Evolutionary conservation across 805 yeast genomes (phyloP).

Genomic region (Jamesozyma spencerorum): DNA sequence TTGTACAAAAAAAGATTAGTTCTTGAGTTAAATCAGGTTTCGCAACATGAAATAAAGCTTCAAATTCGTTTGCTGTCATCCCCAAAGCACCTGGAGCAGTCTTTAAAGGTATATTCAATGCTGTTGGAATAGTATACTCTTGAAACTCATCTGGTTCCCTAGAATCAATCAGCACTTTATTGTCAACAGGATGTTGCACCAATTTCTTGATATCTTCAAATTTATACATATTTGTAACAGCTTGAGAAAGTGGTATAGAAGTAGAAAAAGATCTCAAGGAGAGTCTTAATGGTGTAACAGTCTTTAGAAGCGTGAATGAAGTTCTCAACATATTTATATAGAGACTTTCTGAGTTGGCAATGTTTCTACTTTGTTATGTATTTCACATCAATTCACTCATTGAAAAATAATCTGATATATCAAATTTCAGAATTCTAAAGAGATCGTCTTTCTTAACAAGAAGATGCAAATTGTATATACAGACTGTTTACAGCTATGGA

Average conservation of each 20-base stretch:
- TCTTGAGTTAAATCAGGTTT: conserved; percentile 67
- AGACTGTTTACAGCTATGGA: too few species aligned
- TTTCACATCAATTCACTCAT: too few species aligned
- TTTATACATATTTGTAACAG: conserved; percentile 39
- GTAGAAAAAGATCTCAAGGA: neutral
- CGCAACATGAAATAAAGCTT: conserved; percentile 66
- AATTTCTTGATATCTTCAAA: conserved; percentile 45
- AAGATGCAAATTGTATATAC: too few species aligned
- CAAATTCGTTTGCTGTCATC: conserved; percentile 67
- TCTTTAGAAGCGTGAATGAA: neutral
- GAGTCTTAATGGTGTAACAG: neutral
- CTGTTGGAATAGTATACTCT: conserved; percentile 72
- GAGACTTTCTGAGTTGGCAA: too few species aligned
- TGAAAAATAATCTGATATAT: too few species aligned
- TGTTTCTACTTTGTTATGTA: neutral
- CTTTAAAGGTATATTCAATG: conserved; percentile 83
- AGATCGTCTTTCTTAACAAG: too few species aligned
- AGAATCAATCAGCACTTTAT: conserved; percentile 67
- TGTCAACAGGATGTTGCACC: conserved; percentile 37
- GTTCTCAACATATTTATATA: neutral
- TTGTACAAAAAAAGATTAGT: conserved; percentile 82
- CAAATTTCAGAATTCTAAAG: too few species aligned
- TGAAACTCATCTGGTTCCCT: conserved; percentile 78
- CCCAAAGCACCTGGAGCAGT: conserved; percentile 90
- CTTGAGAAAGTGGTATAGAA: neutral